Base-by-base conservation (phyloP, 116 monocot species). In the Papilionanthe hybrid region DNA sequence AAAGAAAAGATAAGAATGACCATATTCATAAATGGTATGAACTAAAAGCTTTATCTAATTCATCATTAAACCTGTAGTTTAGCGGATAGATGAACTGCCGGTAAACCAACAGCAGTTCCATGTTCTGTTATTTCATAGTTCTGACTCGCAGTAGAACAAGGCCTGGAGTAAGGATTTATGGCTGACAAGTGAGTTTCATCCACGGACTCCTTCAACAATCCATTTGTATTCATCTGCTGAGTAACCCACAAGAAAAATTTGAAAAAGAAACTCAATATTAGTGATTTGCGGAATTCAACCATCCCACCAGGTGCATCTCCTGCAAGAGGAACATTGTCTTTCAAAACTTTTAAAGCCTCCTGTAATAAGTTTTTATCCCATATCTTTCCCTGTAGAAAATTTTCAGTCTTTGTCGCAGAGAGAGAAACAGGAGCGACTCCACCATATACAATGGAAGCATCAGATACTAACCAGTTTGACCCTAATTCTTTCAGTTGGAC, bases 221-320 rank as follows among this genome's bases (percentile, higher is more conserved):
- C 89, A 69, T 87, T 82, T 60, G 79, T 71, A 81, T 81, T 90
- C 88, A 94, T 90, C 74, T 89, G 80, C 80, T 90, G 80, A 75
- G 84, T 87, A 44, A 99, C 95, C 88, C 88, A 94, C 55, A 89
- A 81, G 75, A 89, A 99, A 81, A 99, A 99, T 87, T 94, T 99
- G 81, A 94, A 99, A 83, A 94, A 99, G 90, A 99, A 99, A 91
- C 98, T 99, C 47, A 94, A 82, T 9, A 89, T 94, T 66, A 99
- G 82, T 25, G 98, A 99, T 63, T 91, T 93, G 27, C 98, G 88
- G 71, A 94, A 99, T 84, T 99, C 98, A 83, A 91, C 83, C 98
- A 99, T 99, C 80, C 98, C 98, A 53, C 98, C 98, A 29, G 98
- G 98, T 81, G 98, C 98, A 93, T 93, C 69, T 45, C 88, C 89